Evolutionary conservation across 2,329 filamentous ascomycete species (phyloP), one percentile per base, ranked within the genome.

Genomic region (Alternaria dauci): DNA sequence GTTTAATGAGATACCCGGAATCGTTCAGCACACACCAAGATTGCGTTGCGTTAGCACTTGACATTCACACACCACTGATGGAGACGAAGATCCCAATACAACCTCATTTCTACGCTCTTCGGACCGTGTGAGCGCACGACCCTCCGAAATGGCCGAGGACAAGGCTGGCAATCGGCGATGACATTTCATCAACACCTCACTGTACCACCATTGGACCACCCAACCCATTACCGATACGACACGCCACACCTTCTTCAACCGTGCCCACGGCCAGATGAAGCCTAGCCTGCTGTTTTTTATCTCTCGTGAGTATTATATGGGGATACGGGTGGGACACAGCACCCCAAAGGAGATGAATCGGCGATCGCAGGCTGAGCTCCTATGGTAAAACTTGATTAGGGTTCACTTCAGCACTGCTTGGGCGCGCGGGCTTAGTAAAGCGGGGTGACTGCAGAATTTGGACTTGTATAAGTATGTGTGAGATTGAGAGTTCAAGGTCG

Each of bases 81-180:
- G 30, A n/a, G 12, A 23, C 16, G 20, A 50, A 11, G 20, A 36
- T n/a, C 16, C 26, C 20, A 18, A 36, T 23, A 25, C 32, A 26
- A 11, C 14, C 16, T 50, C 46, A 36, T 26, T 50, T 36, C 14
- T 20, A 36, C 5, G 30, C 14, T n/a, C 28, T 34, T 53, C 14
- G 39, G 8, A 53, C 16, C 23, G 8, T 36, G 32, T 36, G 32
- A 50, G 26, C 41, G 34, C 42, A 58, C 41, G 28, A 55, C 26
- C 56, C 44, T 30, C 57, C 52, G 57, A 28, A 36, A 53, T 20
- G 36, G 57, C 58, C 53, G 58, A 57, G 34, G 30, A 39, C 41
- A 16, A 51, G 47, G 58, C 53, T 56, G 58, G 43, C 47, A 52
- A 60, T 60, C 53, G 58, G 58, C 53, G 58, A 60, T 60, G 58